A percentile compares a stretch with the other conserved stretches of the same genome.
These are phyloP conservation scores for Hylodesmum podocarpum DNA, from an alignment of 306 rosid species.

Conservation along the genomic window DNA sequence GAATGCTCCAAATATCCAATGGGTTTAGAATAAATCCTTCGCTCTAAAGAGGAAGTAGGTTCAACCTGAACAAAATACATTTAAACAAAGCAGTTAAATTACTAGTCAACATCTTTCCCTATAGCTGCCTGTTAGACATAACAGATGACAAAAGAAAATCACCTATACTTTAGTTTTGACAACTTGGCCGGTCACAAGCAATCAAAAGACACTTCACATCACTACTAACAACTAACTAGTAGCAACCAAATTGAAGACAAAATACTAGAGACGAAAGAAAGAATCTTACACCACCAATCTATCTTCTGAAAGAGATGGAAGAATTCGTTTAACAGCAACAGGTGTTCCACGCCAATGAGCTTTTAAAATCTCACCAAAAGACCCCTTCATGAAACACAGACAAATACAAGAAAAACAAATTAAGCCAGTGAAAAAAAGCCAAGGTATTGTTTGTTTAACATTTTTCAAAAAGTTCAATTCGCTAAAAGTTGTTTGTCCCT, in stretches of 20 bases:
- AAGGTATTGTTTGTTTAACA: not conserved
- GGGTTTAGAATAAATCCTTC: not conserved
- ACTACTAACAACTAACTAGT: not conserved
- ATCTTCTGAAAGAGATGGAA: conserved; percentile 96
- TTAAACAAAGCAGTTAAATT: conserved; percentile 2
- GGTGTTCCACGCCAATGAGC: conserved; percentile 99
- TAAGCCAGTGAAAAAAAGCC: not conserved
- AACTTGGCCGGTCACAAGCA: conserved; percentile 12
- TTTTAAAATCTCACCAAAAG: conserved; percentile 94
- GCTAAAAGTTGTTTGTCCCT: not conserved
- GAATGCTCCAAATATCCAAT: not conserved
- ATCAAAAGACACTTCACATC: conserved; percentile 2
- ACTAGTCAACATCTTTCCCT: conserved; percentile 12
- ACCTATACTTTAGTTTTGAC: not conserved
- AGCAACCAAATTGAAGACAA: not conserved
- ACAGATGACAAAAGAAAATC: not conserved
- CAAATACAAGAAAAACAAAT: conserved; percentile 14
- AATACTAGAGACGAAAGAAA: conserved; percentile 21
- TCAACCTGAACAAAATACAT: not conserved
- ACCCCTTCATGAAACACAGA: conserved; percentile 65
- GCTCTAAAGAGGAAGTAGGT: conserved; percentile 1
- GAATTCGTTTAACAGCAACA: conserved; percentile 96
- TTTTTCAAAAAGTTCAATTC: not conserved
- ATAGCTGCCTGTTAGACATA: not conserved
- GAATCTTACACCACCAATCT: conserved; percentile 87